Base-by-base conservation (phyloP, 169 alveolate genomes). In the Cryptosporidium meleagridis region DNA sequence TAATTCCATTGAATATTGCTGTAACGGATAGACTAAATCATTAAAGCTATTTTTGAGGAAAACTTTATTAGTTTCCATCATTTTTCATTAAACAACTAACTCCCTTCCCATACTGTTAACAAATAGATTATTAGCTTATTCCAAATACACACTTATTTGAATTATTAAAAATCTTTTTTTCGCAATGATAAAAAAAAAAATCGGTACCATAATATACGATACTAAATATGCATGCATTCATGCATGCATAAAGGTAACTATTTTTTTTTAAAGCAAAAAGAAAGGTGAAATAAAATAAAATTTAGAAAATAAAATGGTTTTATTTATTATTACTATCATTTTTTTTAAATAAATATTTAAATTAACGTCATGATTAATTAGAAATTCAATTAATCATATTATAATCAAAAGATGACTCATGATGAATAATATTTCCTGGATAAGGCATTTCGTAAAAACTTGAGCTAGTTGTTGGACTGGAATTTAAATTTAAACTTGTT, bases 361-460 rank as follows among this genome's bases (percentile, higher is more conserved):
- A 41, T 39, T 7, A 41, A 41, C 9, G 16, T 12, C 8, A 12
- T 48, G 2, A 21, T 48, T 48, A 48, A 2, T 26, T 55, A 0
- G 3, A 53, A 5, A 26, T 26, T 55, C 67, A 55, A 31, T 67
- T 67, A 33, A 37, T n/a, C 16, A 18, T 67, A 33, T 33, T 37
- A 33, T 37, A 55, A 14, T 73, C 86, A 33, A 53, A 73, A n/a
- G 71, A 35, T 10, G 86, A 55, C 8, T 73, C 86, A 51, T 80
- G 89, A 18, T 21, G 69, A 26, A 65, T 65, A 29, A 80, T 65
- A 29, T 62, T 65, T 1, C 89, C 89, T 21, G 89, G 89, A 31
- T 80, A 80, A 12, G 89, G 89, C 89, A 80, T 80, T 6, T 80
- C 89, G 33, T 80, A 80, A n/a, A 12, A 31, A 12, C 35, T 44